phyloP scores from a whole-genome alignment of 139 green algal genomes.

The Mychonastes homosphaera region DNA sequence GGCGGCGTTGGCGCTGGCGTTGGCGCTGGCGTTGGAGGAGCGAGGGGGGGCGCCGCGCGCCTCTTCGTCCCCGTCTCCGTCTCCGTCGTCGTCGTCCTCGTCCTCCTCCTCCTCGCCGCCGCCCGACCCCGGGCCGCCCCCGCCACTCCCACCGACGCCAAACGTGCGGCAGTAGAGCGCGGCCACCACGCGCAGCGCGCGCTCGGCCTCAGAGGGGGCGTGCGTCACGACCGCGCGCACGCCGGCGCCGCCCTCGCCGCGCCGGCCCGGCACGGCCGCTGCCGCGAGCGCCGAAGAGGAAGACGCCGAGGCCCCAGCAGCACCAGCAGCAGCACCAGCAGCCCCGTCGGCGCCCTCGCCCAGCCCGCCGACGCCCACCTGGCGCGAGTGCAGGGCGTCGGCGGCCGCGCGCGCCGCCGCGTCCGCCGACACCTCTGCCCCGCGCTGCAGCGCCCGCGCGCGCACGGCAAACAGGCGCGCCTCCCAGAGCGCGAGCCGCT shows the following conservation, averaged over 20 bases:
- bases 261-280: too few relatives aligned
- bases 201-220: constrained; percentile 52
- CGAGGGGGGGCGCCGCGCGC: too few relatives aligned
- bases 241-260: constrained; percentile 17
- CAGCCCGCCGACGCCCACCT: constrained; percentile 38
- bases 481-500: constrained; percentile 43
- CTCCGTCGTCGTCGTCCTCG: too few relatives aligned
- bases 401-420: constrained; percentile 35
- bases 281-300: too few relatives aligned
- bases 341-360: constrained; percentile 23
- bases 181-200: constrained; percentile 37
- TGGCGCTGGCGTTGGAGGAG: too few relatives aligned
- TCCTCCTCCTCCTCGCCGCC: too few relatives aligned
- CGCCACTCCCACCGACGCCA: too few relatives aligned
- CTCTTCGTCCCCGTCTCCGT: too few relatives aligned
- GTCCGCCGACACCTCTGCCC: constrained; percentile 38
- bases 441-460: constrained; percentile 26
- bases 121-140: too few relatives aligned
- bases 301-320: too few relatives aligned
- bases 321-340: constrained; percentile 1
- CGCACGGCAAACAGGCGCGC: constrained; percentile 52
- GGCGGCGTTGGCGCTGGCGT: constrained; percentile 10
- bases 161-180: too few relatives aligned
- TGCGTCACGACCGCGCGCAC: constrained; percentile 37
- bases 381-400: constrained; percentile 21